Evolutionary conservation across 306 rosid genomes (phyloP).

Genomic region (Aeschynomene evenia): DNA sequence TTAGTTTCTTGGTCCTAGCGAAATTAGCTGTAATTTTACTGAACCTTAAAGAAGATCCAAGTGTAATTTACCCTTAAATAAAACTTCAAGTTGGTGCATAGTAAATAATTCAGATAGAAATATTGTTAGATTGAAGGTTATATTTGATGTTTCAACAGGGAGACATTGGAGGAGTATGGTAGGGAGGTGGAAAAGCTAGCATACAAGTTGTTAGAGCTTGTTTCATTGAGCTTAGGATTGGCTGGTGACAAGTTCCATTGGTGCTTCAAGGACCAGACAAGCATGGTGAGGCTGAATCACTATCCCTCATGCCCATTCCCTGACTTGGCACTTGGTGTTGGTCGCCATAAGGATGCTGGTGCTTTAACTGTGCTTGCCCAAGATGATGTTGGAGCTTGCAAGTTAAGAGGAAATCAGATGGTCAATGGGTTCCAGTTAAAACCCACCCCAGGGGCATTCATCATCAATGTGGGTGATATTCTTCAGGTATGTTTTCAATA

Average conservation of each 20-base stretch:
- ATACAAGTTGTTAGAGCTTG: constrained; percentile 54
- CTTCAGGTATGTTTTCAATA: constrained; percentile 75
- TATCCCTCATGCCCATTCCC: constrained; percentile 83
- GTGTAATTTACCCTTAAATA: too few relatives aligned
- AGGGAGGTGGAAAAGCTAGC: constrained; percentile 66
- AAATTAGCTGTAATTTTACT: too few relatives aligned
- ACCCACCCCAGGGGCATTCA: constrained; percentile 59
- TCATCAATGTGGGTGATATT: constrained; percentile 70
- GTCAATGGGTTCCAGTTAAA: constrained; percentile 71
- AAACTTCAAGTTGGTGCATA: neutral
- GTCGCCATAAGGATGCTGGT: constrained; percentile 74
- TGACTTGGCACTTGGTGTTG: constrained; percentile 77
- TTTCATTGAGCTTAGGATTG: constrained; percentile 56
- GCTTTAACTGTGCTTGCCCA: constrained; percentile 75
- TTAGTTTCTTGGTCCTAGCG: too few relatives aligned
- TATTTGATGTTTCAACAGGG: constrained; percentile 35
- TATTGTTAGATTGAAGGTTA: neutral
- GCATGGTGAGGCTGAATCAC: constrained; percentile 56
- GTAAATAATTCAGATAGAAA: neutral
- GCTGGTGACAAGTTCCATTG: constrained; percentile 43
- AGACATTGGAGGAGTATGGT: constrained; percentile 54
- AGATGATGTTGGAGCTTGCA: constrained; percentile 70
- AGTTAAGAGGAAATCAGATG: constrained; percentile 57
- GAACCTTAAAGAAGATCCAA: too few relatives aligned
- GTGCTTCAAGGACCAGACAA: constrained; percentile 57